Conservation (phyloP, 2,329 filamentous ascomycete genomes). For the Massarina eburnea region DNA sequence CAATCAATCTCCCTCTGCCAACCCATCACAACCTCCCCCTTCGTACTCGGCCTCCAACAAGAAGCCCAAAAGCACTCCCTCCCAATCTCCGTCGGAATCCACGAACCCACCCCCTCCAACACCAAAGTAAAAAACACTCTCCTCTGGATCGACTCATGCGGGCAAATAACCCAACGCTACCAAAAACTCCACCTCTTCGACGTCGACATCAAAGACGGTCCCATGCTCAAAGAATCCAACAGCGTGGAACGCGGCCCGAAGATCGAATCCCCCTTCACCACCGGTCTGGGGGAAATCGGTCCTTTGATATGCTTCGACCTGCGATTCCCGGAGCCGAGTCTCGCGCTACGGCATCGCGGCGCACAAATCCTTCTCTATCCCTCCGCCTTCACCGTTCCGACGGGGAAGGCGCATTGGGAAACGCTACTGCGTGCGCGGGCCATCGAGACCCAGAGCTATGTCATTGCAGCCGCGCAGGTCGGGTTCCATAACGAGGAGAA, state of each 20-base stretch:
- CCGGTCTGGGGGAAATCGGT: conserved; percentile 73
- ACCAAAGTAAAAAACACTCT: conserved; percentile 64
- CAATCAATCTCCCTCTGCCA: conserved; percentile 72
- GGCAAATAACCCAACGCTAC: conserved; percentile 66
- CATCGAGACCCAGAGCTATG: conserved; percentile 85
- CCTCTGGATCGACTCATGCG: conserved; percentile 66
- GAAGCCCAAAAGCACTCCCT: conserved; percentile 65
- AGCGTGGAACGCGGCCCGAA: conserved; percentile 60
- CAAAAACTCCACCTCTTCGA: conserved; percentile 94
- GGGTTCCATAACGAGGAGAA: conserved; percentile 67
- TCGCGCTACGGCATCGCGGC: conserved; percentile 65
- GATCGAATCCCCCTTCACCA: conserved; percentile 71
- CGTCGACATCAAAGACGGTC: conserved; percentile 60
- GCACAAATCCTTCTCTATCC: conserved; percentile 84
- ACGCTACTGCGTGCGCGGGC: conserved; percentile 75
- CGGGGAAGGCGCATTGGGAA: conserved; percentile 85
- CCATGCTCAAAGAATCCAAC: conserved; percentile 63
- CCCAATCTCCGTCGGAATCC: conserved; percentile 83
- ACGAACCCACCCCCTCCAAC: conserved; percentile 52
- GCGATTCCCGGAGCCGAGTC: conserved; percentile 74
- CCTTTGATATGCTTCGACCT: conserved; percentile 89
- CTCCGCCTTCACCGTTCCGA: conserved; percentile 85
- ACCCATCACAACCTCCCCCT: conserved; percentile 66
- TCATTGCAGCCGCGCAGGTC: conserved; percentile 79
- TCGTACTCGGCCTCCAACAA: conserved; percentile 73